phyloP scores from a whole-genome alignment of 768 basidiomycete species.

The Xerocomus brunneocitrinus region DNA sequence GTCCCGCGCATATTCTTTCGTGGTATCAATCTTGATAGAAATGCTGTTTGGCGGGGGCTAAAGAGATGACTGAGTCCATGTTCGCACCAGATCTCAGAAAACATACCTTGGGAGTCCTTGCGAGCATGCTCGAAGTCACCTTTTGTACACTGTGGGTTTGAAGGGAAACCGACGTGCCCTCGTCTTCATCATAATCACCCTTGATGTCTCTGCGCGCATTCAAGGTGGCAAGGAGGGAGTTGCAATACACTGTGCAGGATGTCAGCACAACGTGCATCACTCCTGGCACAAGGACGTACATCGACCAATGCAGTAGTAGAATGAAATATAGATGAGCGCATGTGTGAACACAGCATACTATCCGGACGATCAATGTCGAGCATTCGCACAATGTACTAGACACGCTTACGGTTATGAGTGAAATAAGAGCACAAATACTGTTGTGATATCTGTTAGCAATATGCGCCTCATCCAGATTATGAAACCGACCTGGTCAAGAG shows the following conservation, averaged over 20 bases:
- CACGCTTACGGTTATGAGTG: slow-evolving; percentile 43
- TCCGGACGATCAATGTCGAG: neutral
- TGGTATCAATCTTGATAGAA: slow-evolving; percentile 64
- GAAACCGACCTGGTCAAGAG: slow-evolving; percentile 29
- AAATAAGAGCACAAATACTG: slow-evolving; percentile 50
- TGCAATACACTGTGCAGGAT: slow-evolving; percentile 46
- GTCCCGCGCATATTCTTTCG: slow-evolving; percentile 46
- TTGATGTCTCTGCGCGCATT: slow-evolving; percentile 51
- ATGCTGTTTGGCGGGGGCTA: slow-evolving; percentile 41
- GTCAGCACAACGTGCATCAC: neutral
- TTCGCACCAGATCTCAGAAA: no score
- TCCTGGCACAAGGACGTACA: slow-evolving; percentile 35
- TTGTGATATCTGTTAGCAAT: slow-evolving; percentile 3
- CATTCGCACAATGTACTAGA: neutral
- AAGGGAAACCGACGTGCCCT: slow-evolving; percentile 14
- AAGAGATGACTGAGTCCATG: neutral
- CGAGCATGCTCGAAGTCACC: neutral
- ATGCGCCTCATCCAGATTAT: neutral
- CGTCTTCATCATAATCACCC: slow-evolving; percentile 3
- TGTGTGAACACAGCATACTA: slow-evolving; percentile 45
- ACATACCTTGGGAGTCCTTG: slow-evolving; percentile 7
- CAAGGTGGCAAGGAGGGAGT: slow-evolving; percentile 56
- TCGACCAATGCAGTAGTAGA: slow-evolving; percentile 57
- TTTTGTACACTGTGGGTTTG: slow-evolving; percentile 7
- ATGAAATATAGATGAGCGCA: slow-evolving; percentile 54